A percentile compares a stretch with the other conserved stretches of the same genome.
Evolutionary conservation across 257 asterid species (phyloP).

Genomic region (Fraxinus excelsior): DNA sequence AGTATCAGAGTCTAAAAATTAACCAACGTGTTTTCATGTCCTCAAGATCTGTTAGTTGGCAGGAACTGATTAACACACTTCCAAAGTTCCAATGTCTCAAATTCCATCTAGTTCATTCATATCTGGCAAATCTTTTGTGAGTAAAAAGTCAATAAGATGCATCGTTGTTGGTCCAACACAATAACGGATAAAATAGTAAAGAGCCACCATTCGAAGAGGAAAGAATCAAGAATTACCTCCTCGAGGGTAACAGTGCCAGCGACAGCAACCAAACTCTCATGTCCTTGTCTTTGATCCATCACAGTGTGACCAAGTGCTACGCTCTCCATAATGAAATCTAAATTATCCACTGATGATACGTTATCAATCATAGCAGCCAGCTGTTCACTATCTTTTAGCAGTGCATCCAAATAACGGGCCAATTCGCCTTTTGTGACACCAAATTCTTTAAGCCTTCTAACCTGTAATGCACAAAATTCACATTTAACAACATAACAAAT

Average conservation of each 20-base stretch:
- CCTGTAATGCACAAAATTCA: constrained; percentile 47
- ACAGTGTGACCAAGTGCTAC: constrained; percentile 96
- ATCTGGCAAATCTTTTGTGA: constrained; percentile 1
- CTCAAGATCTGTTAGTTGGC: constrained; percentile 5
- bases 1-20: constrained; percentile 17
- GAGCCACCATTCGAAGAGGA: constrained; percentile 24
- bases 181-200: constrained; percentile 14
- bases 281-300: constrained; percentile 99
- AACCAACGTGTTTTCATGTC: background rate
- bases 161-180: constrained; percentile 7
- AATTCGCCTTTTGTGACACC: constrained; percentile 98
- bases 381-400: constrained; percentile 95
- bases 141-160: background rate
- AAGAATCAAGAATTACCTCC: constrained; percentile 59
- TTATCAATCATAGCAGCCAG: constrained; percentile 99
- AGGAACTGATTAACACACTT: background rate
- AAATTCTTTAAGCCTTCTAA: constrained; percentile 95
- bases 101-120: background rate
- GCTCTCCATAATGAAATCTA: constrained; percentile 95
- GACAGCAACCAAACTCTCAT: constrained; percentile 84
- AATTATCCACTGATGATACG: constrained; percentile 94
- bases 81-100: background rate
- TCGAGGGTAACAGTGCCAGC: constrained; percentile 93
- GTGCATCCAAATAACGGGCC: constrained; percentile 93
- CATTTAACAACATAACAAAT: constrained; percentile 21